Conservation (phyloP, 2,329 filamentous ascomycete species). For the Claviceps paspali region DNA sequence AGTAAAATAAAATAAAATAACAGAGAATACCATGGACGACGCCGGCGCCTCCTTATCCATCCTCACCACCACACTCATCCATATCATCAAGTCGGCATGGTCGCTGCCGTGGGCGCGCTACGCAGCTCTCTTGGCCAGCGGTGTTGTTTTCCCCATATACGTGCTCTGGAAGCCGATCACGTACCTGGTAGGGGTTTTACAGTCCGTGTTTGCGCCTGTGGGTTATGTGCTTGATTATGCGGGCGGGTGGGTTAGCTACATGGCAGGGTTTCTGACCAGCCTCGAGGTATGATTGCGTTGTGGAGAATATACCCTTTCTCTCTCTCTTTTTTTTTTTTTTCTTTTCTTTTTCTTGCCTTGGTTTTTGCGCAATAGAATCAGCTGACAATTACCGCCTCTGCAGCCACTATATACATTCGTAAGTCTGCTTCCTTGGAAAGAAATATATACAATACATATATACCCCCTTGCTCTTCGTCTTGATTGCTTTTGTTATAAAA, state of each 20-base stretch:
- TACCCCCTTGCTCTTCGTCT: no score
- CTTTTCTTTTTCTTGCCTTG: not conserved
- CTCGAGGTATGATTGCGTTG: conserved; percentile 4
- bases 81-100: conserved; percentile 13
- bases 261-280: conserved; percentile 2
- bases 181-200: not conserved
- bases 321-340: not conserved
- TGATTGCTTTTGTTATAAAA: no score
- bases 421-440: no score
- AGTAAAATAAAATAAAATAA: not conserved
- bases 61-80: conserved; percentile 12
- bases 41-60: conserved; percentile 7
- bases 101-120: conserved; percentile 15
- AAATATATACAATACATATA: no score
- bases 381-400: no score
- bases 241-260: conserved; percentile 1
- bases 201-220: conserved; percentile 1
- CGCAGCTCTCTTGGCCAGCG: conserved; percentile 10
- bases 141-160: conserved; percentile 5
- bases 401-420: conserved; percentile 30
- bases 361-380: no score
- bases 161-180: conserved; percentile 4
- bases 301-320: not conserved
- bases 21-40: conserved; percentile 6
- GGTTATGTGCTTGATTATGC: conserved; percentile 3